Base-by-base conservation (phyloP, 2,329 filamentous ascomycete genomes). In the Endoconidiophora laricicola region DNA sequence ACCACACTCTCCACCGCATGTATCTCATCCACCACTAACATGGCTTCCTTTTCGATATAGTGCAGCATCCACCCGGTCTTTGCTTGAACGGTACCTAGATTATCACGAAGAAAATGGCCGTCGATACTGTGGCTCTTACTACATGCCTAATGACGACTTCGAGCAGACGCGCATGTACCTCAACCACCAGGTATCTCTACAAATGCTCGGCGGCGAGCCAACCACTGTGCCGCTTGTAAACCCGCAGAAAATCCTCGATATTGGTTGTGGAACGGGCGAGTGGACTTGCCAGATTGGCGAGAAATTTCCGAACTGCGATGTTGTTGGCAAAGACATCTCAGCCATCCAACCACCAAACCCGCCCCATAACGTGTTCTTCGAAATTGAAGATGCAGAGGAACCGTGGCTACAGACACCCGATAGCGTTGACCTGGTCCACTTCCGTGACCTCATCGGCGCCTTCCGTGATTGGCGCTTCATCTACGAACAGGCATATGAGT, bases 121-220 rank as follows among this genome's bases (percentile, higher is more conserved):
- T 20, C 70, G 79, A 55, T 79, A 78, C 58, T 78, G 79, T 57
- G 67, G 72, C 33, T 68, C 69, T 33, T 82, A 81, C 58, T 77
- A 69, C 60, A 78, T 81, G 70, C 79, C 79, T 12, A 81, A 80
- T 60, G 79, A 82, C 57, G 74, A 80, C 43, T 63, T 69, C 43
- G 79, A 83, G 58, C 76, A 81, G 60, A 74, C 76, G 43, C 74
- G 79, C 40, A 61, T 80, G 46, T 71, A 73, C 52, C 66, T 83
- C 48, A 65, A 76, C 38, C 77, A 83, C 55, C 76, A 81, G 58
- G 72, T 81, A 44, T 81, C 76, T 57, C 62, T 79, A 4, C 70
- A 71, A 49, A 62, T 69, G 14, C 66, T 73, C 46, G 64, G 67
- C 33, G 66, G 65, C 53, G 64, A 69, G 52, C 58, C 69, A 33